Conservation (phyloP, 371 early-diverging fungal species). For the Paraphysoderma sedebokerense region DNA sequence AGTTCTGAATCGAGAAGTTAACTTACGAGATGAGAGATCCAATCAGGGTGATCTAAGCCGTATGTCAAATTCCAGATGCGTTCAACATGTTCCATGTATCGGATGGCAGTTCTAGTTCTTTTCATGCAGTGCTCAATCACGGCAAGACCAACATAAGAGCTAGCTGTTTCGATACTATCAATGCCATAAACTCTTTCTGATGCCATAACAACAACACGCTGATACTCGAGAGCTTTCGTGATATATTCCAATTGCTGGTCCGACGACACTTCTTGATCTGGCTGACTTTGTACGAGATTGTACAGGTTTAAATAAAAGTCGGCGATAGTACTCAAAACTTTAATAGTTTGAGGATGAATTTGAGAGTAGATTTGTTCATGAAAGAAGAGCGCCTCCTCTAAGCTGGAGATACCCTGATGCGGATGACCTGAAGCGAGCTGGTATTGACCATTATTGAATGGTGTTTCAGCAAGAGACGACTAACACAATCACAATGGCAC, state of each 20-base stretch:
- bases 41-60: conserved; percentile 1
- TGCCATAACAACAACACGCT: not conserved
- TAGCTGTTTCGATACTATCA: not conserved
- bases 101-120: not conserved
- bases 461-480: too few relatives aligned
- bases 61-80: not conserved
- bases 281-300: too few relatives aligned
- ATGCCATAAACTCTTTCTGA: not conserved
- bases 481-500: too few relatives aligned
- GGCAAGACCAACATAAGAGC: not conserved
- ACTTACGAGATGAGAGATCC: not conserved
- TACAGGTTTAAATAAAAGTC: not conserved
- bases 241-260: not conserved
- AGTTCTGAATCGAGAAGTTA: too few relatives aligned
- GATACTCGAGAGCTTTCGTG: not conserved
- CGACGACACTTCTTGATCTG: too few relatives aligned
- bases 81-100: not conserved
- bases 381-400: not conserved
- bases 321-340: not conserved
- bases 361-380: not conserved
- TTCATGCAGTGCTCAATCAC: not conserved
- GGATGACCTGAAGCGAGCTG: too few relatives aligned
- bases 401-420: too few relatives aligned
- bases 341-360: not conserved
- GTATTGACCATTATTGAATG: too few relatives aligned